phyloP scores from a whole-genome alignment of 2,329 filamentous ascomycete species.

The Paraphaeosphaeria minitans region DNA sequence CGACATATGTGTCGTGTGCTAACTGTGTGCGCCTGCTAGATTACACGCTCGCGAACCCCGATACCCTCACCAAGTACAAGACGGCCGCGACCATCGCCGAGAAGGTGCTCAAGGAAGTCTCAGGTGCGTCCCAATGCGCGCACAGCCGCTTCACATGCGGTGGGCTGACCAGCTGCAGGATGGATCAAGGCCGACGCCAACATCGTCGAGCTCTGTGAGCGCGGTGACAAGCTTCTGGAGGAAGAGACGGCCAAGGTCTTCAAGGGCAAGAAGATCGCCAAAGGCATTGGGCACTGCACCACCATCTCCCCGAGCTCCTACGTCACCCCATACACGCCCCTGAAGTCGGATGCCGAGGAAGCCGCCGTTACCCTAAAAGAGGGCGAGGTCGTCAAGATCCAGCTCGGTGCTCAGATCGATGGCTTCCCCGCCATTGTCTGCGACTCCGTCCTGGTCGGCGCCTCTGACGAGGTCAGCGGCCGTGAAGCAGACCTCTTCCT shows the following conservation, averaged over 20 bases:
- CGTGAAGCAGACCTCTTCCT: conserved; percentile 85
- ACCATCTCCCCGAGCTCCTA: conserved; percentile 93
- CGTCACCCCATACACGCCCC: conserved; percentile 94
- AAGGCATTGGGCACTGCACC: conserved; percentile 93
- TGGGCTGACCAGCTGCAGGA: conserved; percentile 51
- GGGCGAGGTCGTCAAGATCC: conserved; percentile 92
- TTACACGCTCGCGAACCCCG: conserved; percentile 87
- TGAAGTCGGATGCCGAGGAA: conserved; percentile 85
- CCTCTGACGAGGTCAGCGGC: conserved; percentile 70
- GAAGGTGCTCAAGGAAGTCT: conserved; percentile 88
- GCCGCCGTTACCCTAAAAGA: conserved; percentile 78
- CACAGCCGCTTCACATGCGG: conserved; percentile 12
- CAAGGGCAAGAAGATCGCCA: conserved; percentile 95
- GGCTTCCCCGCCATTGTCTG: conserved; percentile 96
- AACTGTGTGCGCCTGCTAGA: conserved; percentile 58
- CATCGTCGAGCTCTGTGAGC: conserved; percentile 91
- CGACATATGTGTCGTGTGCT: conserved; percentile 31
- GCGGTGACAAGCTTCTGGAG: conserved; percentile 92
- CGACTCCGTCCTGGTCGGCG: conserved; percentile 80
- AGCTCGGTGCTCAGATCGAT: conserved; percentile 98
- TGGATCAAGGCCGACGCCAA: conserved; percentile 83
- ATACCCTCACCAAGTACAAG: conserved; percentile 99
- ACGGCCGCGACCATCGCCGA: conserved; percentile 93
- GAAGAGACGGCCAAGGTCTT: conserved; percentile 96
- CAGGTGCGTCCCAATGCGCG: conserved; percentile 52